Conservation (phyloP, 176 grass and related monocot genomes). For the Juncus effusus region DNA sequence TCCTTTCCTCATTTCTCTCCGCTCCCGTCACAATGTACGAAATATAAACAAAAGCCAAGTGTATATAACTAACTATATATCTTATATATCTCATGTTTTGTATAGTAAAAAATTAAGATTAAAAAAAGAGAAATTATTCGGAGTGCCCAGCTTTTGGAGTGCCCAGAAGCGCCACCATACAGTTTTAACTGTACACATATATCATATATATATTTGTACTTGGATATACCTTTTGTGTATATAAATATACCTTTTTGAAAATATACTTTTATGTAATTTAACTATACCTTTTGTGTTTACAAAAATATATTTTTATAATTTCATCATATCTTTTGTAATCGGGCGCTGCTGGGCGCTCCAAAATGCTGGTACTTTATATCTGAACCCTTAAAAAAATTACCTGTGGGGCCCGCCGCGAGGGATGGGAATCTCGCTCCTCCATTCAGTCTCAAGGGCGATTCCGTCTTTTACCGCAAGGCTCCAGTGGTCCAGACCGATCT, state of each 20-base stretch:
- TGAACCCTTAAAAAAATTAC: constrained; percentile 29
- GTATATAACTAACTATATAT: not conserved
- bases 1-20: not conserved
- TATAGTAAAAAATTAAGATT: constrained; percentile 2
- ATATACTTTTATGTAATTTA: not conserved
- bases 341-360: too few species aligned
- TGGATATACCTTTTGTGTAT: too few species aligned
- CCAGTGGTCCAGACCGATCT: constrained; percentile 87
- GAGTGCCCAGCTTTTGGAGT: too few species aligned
- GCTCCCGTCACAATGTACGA: not conserved
- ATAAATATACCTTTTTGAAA: too few species aligned
- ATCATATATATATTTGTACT: too few species aligned
- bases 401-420: constrained; percentile 92
- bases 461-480: constrained; percentile 84
- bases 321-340: too few species aligned
- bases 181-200: too few species aligned
- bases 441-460: constrained; percentile 77
- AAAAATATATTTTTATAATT: not conserved
- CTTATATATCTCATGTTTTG: not conserved
- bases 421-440: constrained; percentile 77
- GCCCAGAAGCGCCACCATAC: too few species aligned
- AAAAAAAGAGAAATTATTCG: too few species aligned
- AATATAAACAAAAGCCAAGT: not conserved
- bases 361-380: too few species aligned
- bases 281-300: not conserved